These are phyloP conservation scores for Priceomyces castillae DNA, from an alignment of 805 yeast species.

Conservation along the genomic window DNA sequence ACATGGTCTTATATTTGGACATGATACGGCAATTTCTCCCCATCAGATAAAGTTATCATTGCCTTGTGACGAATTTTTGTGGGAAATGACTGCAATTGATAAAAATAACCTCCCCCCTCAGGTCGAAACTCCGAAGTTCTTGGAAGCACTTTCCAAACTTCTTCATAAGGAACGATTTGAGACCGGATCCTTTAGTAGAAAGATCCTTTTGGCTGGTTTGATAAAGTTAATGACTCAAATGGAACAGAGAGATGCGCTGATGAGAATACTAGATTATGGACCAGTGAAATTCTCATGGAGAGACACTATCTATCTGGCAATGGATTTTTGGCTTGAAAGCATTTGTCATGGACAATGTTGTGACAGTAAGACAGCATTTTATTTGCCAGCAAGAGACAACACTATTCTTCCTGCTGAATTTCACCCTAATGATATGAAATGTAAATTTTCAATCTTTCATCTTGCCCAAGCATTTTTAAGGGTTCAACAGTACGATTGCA, in stretches of 20 bases:
- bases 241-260: constrained; percentile 18
- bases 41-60: constrained; percentile 23
- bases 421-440: constrained; percentile 12
- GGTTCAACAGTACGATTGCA: constrained; percentile 25
- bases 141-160: constrained; percentile 19
- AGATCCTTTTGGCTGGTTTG: constrained; percentile 17
- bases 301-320: constrained; percentile 16
- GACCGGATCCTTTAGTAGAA: constrained; percentile 18
- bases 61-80: constrained; percentile 23
- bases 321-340: constrained; percentile 20
- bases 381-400: constrained; percentile 7
- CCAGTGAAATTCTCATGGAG: constrained; percentile 16
- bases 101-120: constrained; percentile 11
- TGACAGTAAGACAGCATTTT: constrained; percentile 13
- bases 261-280: constrained; percentile 19
- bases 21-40: constrained; percentile 18
- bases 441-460: constrained; percentile 20
- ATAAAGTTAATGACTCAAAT: constrained; percentile 17
- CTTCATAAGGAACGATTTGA: constrained; percentile 17
- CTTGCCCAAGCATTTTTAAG: constrained; percentile 21
- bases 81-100: constrained; percentile 19
- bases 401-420: constrained; percentile 8
- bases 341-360: constrained; percentile 18
- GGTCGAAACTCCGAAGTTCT: constrained; percentile 17
- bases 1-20: constrained; percentile 33